A percentile compares a stretch with the other conserved stretches of the same genome.
Evolutionary conservation across 2,329 filamentous ascomycete genomes (phyloP).

Genomic region (Hypoxylon sp.): DNA sequence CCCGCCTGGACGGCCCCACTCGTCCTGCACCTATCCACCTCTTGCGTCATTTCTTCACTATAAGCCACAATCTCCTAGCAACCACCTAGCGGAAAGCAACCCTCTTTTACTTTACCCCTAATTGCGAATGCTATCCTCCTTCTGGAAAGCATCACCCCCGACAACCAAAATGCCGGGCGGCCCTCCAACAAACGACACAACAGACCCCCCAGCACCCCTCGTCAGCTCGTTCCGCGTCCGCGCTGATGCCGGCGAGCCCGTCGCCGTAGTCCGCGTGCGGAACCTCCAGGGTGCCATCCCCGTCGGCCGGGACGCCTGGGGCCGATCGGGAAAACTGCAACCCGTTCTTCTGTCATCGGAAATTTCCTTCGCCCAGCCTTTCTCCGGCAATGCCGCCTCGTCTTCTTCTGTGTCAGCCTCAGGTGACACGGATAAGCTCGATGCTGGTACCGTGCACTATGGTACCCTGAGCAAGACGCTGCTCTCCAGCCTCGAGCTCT

Average conservation of each 20-base stretch:
- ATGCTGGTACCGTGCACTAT: conserved; percentile 82
- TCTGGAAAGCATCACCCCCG: conserved; percentile 43
- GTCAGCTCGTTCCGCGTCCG: conserved; percentile 58
- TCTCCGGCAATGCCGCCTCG: conserved; percentile 53
- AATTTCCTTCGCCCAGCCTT: conserved; percentile 69
- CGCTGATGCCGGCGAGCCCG: conserved; percentile 61
- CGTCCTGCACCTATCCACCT: conserved; percentile 2
- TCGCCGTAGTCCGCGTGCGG: conserved; percentile 70
- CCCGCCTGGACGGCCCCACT: conserved; percentile 12
- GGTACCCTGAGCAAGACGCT: conserved; percentile 78
- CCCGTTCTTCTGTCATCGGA: conserved; percentile 73
- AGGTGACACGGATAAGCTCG: conserved; percentile 68
- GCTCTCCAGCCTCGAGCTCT: conserved; percentile 62
- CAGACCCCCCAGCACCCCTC: conserved; percentile 54
- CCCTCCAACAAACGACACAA: conserved; percentile 37
- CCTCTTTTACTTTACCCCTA: background rate
- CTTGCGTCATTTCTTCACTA: conserved; percentile 30
- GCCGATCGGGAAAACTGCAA: conserved; percentile 70
- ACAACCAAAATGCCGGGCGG: conserved; percentile 33
- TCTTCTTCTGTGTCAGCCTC: conserved; percentile 70
- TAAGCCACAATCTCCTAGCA: conserved; percentile 2
- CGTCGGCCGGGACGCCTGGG: conserved; percentile 78
- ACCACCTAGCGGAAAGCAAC: background rate
- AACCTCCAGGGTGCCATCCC: conserved; percentile 72
- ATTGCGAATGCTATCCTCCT: conserved; percentile 48